These are phyloP conservation scores for Cinchona pubescens DNA, from an alignment of 257 asterid genomes.

Conservation along the genomic window DNA sequence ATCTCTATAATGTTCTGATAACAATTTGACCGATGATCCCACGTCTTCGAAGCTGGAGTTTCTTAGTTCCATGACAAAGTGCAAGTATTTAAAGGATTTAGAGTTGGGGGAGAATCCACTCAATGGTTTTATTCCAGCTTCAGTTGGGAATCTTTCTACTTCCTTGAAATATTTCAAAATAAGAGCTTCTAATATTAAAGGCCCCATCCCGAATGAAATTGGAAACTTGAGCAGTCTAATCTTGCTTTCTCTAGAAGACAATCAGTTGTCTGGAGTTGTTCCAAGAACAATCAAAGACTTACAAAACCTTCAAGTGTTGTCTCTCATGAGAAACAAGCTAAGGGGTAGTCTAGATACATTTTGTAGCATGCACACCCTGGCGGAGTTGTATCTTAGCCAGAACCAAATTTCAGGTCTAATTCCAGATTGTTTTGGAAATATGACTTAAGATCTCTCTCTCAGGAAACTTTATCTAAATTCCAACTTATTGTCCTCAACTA, in stretches of 20 bases:
- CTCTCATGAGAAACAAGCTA: too few species aligned
- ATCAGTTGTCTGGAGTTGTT: too few species aligned
- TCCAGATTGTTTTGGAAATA: not conserved
- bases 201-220: not conserved
- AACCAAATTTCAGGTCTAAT: not conserved
- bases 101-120: not conserved
- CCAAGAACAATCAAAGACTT: too few species aligned
- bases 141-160: not conserved
- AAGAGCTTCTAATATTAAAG: not conserved
- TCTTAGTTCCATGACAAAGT: not conserved
- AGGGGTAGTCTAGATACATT: too few species aligned
- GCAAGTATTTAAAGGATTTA: too few species aligned
- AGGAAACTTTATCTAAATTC: not conserved
- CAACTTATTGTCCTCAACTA: not conserved
- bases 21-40: not conserved
- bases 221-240: too few species aligned
- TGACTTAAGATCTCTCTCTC: not conserved
- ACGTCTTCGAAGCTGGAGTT: not conserved
- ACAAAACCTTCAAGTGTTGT: too few species aligned
- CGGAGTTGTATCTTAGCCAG: not conserved
- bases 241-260: too few species aligned
- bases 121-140: constrained; percentile 16
- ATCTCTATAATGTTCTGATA: not conserved
- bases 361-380: not conserved
- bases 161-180: not conserved